Evolutionary conservation across 2,329 filamentous ascomycete genomes (phyloP), one percentile per base, ranked within the genome.

Genomic region (Sporothrix mexicana): DNA sequence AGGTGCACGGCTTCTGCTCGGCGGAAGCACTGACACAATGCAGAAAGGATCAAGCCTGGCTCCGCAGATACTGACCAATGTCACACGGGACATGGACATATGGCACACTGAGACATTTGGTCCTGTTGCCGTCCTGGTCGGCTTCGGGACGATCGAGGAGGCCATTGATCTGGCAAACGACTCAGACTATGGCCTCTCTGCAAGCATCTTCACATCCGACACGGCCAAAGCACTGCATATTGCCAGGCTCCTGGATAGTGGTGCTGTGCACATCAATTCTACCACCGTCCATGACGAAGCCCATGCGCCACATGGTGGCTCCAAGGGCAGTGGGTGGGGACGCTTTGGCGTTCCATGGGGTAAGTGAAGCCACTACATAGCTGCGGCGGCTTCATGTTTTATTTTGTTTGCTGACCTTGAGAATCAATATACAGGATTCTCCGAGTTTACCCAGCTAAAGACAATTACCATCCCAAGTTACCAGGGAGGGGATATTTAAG

Each of bases 21-120:
- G 47, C 9, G 47, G 47, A 4, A 51, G 47, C 17, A 51, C 47
- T 13, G 4, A 13, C 47, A 15, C 47, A n/a, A 13, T 51, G 47
- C 47, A 51, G 47, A 51, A 51, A 5, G 47, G 47, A 51, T 51
- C 6, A 51, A 51, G 47, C 17, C 47, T 51, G 9, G 9, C 47
- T 5, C 47, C 47, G 13, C 47, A 51, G 47, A 51, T 51, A 51
- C 47, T 51, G 4, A 51, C 47, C 47, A 51, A 51, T 7, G 86
- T 92, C 17, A 91, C 82, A 30, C 85, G 87, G 75, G 86, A 88
- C 0, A 96, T 95, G 93, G 90, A 93, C 72, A 82, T 97, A 15
- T 95, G 92, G 81, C 83, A 87, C 76, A 90, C 87, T 0, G 93
- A 97, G 81, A 92, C 88, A 0, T 97, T 97, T 77, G 93, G 93